Evolutionary conservation across 805 yeast genomes (phyloP), one percentile per base, ranked within the genome.

Genomic region (Candida jianshihensis): DNA sequence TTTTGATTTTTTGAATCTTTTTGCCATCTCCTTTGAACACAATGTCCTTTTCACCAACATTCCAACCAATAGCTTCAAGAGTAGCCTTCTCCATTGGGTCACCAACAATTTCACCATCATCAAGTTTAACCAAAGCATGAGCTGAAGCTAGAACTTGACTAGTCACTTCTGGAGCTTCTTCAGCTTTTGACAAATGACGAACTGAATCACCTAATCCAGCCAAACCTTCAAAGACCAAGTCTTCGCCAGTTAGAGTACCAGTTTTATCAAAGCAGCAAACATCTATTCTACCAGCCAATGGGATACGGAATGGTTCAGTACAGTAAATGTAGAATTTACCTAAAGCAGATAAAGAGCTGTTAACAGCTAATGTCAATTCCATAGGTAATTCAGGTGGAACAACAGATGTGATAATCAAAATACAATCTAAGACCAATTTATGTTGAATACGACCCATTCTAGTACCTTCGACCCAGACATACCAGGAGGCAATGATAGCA

Each of bases 41-140:
- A 35, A 71, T 60, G 55, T 88, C 95, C 46, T 87, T 84, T 38
- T 70, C 72, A 36, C 82, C 85, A 44, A 92, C 81, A 28, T 67
- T 69, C 96, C 97, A 92, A 21, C 78, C 77, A 39, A 92, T 75
- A 29, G 95, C 90, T 47, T 78, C 80, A 49, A 92, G 68, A 36
- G 98, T 92, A 19, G 94, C 96, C 63, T 88, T 87, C 64, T 92
- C 98, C 97, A 92, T 90, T 44, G 98, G 97, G 56, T 92, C 98
- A 63, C 98, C 98, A 42, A 92, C 98, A 48, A 89, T 76, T 44
- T 92, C 97, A 50, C 97, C 98, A 57, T 89, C 96, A 52, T 92
- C 97, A 42, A 92, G 70, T 53, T 80, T 78, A 19, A 92, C 98
- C 46, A 92, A 71, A 20, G 98, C 97, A 60, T 92, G 98, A 25